Conservation (phyloP, 164 flowering plant species). For the Stephania cephalantha region DNA sequence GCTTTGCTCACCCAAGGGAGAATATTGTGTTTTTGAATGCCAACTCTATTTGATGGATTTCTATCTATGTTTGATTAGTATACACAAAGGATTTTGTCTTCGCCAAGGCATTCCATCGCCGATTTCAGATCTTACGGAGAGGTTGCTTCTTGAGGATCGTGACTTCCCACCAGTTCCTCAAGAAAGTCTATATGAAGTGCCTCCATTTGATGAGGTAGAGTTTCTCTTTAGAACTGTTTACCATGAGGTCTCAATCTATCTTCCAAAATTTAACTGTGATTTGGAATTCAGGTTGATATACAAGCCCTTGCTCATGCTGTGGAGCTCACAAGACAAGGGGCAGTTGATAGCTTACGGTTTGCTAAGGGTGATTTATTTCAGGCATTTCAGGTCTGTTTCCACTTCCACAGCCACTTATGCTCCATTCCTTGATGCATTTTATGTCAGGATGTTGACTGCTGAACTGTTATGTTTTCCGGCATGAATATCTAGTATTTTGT, state of each 20-base stretch:
- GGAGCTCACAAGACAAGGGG: constrained; percentile 94
- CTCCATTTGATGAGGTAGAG: constrained; percentile 94
- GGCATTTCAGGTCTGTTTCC: constrained; percentile 78
- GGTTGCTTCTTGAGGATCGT: constrained; percentile 85
- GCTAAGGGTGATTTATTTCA: constrained; percentile 77
- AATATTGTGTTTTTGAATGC: neutral
- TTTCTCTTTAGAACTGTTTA: constrained; percentile 5
- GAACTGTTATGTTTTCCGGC: neutral
- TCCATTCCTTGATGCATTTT: neutral
- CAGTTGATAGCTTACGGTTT: constrained; percentile 87
- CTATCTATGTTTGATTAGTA: constrained; percentile 30
- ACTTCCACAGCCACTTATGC: neutral
- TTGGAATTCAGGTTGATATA: constrained; percentile 69
- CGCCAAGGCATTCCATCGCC: constrained; percentile 85
- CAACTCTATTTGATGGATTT: constrained; percentile 1
- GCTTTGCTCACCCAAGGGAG: neutral
- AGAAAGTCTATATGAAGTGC: constrained; percentile 69
- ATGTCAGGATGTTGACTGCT: neutral
- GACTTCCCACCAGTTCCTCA: constrained; percentile 78
- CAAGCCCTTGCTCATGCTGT: constrained; percentile 99
- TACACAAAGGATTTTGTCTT: constrained; percentile 86
- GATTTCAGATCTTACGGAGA: constrained; percentile 77
- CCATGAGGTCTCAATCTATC: neutral
- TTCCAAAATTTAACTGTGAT: constrained; percentile 1
- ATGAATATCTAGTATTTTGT: no score